Percentiles rank a stretch among this genome's conserved stretches.
phyloP scores from a whole-genome alignment of 1,284 basidiomycete genomes.

The Somion occarium region DNA sequence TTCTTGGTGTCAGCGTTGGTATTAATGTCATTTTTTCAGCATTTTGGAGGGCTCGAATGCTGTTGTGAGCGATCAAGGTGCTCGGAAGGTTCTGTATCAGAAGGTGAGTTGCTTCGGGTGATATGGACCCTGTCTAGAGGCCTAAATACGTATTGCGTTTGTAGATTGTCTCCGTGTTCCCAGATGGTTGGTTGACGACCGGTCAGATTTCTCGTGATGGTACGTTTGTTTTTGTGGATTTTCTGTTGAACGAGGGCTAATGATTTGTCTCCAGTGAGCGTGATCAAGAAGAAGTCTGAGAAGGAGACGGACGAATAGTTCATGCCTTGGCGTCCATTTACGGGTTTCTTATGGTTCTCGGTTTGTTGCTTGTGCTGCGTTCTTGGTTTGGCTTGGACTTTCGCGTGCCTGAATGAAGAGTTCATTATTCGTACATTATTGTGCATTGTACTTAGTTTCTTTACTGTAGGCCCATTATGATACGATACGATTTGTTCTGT shows the following conservation, averaged over 20 bases:
- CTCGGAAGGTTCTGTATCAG: conserved; percentile 73
- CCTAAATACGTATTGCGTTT: conserved; percentile 14
- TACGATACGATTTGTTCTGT: too few relatives aligned
- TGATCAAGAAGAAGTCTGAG: conserved; percentile 73
- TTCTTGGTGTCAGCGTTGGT: conserved; percentile 4
- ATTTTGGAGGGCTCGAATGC: conserved; percentile 59
- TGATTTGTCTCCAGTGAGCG: conserved; percentile 49
- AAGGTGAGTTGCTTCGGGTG: conserved; percentile 37
- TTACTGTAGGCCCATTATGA: too few relatives aligned
- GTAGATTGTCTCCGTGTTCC: conserved; percentile 70
- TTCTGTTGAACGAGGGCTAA: conserved; percentile 3
- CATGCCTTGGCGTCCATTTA: neutral
- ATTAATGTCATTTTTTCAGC: conserved; percentile 37
- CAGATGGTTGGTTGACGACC: conserved; percentile 65
- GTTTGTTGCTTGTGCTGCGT: too few relatives aligned
- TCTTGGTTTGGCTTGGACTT: neutral
- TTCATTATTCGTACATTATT: conserved; percentile 4
- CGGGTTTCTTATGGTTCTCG: too few relatives aligned
- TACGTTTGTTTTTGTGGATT: conserved; percentile 30
- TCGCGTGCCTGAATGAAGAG: too few relatives aligned
- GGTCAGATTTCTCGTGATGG: conserved; percentile 45
- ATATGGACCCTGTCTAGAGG: neutral
- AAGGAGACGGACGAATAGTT: conserved; percentile 54
- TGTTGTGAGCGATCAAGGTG: conserved; percentile 73
- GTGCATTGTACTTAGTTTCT: neutral